These are phyloP conservation scores for Phytopythium aichiense DNA, from an alignment of 352 stramenopile genomes.

Conservation along the genomic window DNA sequence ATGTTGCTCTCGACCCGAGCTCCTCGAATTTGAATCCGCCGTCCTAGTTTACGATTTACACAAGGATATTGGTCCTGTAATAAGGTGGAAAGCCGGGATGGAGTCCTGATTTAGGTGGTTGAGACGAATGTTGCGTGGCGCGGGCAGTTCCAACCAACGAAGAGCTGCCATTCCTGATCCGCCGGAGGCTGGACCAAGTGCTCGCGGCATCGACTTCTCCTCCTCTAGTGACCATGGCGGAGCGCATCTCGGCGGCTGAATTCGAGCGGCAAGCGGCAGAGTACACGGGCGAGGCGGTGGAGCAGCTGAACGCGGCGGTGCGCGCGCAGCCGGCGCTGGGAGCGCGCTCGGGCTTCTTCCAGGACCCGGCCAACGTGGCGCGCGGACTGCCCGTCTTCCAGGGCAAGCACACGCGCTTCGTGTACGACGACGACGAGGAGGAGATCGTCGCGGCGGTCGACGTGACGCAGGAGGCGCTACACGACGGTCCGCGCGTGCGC, in stretches of 20 bases:
- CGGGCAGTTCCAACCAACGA: constrained; percentile 6
- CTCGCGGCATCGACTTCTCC: neutral
- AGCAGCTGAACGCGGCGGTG: constrained; percentile 61
- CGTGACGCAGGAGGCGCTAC: constrained; percentile 52
- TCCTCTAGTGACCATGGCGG: constrained; percentile 4
- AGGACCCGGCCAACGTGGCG: constrained; percentile 51
- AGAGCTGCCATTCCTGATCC: neutral
- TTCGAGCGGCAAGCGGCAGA: constrained; percentile 65
- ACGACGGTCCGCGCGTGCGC: constrained; percentile 44
- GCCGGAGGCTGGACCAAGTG: neutral
- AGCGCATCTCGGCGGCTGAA: constrained; percentile 47
- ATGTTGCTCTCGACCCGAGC: neutral
- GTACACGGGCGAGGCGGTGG: constrained; percentile 57
- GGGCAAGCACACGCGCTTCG: constrained; percentile 74
- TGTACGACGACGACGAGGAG: constrained; percentile 73
- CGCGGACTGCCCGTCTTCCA: constrained; percentile 68
- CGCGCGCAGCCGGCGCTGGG: constrained; percentile 44
- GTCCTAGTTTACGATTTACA: neutral
- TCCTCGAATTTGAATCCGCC: neutral
- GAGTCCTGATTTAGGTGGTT: neutral
- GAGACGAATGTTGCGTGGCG: neutral
- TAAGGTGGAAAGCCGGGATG: neutral
- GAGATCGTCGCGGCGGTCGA: constrained; percentile 64
- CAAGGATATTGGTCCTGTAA: neutral
- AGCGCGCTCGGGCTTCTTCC: constrained; percentile 56